Evolutionary conservation across 176 grass and related monocot genomes (phyloP).

Genomic region (Juncus effusus): DNA sequence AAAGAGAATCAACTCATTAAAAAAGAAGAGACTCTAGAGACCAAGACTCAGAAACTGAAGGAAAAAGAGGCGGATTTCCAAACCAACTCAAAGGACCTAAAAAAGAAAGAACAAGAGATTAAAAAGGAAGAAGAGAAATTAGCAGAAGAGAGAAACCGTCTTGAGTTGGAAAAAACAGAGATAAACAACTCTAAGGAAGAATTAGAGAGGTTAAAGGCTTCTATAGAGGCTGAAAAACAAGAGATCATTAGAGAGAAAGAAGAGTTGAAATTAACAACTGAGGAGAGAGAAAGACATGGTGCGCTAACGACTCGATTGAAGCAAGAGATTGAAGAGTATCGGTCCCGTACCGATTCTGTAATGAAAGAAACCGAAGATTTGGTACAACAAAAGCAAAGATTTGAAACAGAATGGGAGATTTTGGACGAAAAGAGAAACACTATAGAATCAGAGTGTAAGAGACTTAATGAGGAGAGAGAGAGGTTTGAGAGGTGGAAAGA

Average conservation of each 20-base stretch:
- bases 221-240: constrained; percentile 57
- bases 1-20: constrained; percentile 54
- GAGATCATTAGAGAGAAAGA: constrained; percentile 61
- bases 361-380: constrained; percentile 73
- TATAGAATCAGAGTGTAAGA: constrained; percentile 52
- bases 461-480: constrained; percentile 51
- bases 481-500: constrained; percentile 64
- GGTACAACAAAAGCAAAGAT: constrained; percentile 62
- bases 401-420: constrained; percentile 93
- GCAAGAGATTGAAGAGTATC: constrained; percentile 89
- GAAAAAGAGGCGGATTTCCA: constrained; percentile 63
- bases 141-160: constrained; percentile 48
- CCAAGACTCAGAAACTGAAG: constrained; percentile 53
- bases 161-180: constrained; percentile 38
- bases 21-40: constrained; percentile 53
- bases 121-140: constrained; percentile 51
- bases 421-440: constrained; percentile 75
- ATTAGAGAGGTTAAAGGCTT: constrained; percentile 50
- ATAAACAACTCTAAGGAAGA: constrained; percentile 43
- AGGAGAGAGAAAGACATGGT: constrained; percentile 73
- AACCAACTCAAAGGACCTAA: constrained; percentile 63
- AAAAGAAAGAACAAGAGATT: constrained; percentile 66
- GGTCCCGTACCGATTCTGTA: constrained; percentile 62
- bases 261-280: constrained; percentile 55
- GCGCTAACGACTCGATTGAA: constrained; percentile 51